phyloP scores from a whole-genome alignment of 2,329 filamentous ascomycete genomes.

The Zarea fungicola region DNA sequence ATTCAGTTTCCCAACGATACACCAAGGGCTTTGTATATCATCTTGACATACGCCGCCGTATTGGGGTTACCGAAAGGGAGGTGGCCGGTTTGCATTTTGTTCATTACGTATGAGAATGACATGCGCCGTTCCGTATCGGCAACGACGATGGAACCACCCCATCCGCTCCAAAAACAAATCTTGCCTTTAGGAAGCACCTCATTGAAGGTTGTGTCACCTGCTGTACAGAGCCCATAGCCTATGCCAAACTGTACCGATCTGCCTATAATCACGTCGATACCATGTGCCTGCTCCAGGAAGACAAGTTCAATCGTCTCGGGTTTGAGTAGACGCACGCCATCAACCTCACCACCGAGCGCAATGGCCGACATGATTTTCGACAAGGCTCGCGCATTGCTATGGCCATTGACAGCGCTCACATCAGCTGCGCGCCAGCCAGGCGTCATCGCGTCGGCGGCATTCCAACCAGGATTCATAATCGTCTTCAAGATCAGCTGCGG shows the following conservation, averaged over 20 bases:
- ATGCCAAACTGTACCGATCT: slow-evolving; percentile 34
- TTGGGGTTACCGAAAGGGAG: slow-evolving; percentile 2
- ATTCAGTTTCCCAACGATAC: background rate
- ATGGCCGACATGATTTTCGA: slow-evolving; percentile 33
- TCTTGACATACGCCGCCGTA: slow-evolving; percentile 1
- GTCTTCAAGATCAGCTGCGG: slow-evolving; percentile 26
- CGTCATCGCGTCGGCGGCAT: slow-evolving; percentile 19
- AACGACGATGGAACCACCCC: slow-evolving; percentile 38
- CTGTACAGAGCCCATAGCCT: slow-evolving; percentile 30
- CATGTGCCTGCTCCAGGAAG: slow-evolving; percentile 37
- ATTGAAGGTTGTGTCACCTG: slow-evolving; percentile 22
- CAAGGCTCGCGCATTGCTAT: slow-evolving; percentile 39
- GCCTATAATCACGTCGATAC: slow-evolving; percentile 34
- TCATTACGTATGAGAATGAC: slow-evolving; percentile 42
- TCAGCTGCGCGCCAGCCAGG: slow-evolving; percentile 33
- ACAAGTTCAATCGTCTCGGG: slow-evolving; percentile 38
- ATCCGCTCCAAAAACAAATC: slow-evolving; percentile 37
- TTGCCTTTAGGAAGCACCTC: slow-evolving; percentile 25
- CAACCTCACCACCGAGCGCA: slow-evolving; percentile 17
- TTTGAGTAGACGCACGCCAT: slow-evolving; percentile 30
- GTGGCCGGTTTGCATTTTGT: slow-evolving; percentile 30
- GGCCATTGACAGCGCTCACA: slow-evolving; percentile 39
- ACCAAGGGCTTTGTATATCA: slow-evolving; percentile 5
- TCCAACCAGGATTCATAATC: slow-evolving; percentile 21
- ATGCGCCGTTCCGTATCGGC: slow-evolving; percentile 38